Evolutionary conservation across 805 yeast species (phyloP).

Genomic region (Metschnikowia similis): DNA sequence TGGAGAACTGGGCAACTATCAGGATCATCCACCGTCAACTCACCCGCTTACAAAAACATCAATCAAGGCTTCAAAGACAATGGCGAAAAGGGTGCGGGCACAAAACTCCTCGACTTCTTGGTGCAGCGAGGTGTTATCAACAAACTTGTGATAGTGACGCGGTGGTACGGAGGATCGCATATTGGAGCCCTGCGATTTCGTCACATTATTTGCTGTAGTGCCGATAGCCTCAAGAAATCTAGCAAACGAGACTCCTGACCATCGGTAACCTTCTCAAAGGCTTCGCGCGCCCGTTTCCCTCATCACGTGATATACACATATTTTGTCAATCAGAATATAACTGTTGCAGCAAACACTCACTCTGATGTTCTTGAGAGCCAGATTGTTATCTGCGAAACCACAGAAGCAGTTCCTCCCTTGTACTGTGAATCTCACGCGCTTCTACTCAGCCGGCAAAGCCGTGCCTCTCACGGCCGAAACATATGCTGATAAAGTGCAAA

Average conservation of each 20-base stretch:
- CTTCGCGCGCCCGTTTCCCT: background rate
- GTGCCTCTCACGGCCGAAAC: conserved; percentile 65
- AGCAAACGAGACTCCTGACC: background rate
- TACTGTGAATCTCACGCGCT: conserved; percentile 4
- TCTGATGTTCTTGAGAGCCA: conserved; percentile 3
- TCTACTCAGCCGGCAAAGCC: conserved; percentile 23
- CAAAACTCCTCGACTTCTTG: conserved; percentile 48
- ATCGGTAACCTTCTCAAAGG: background rate
- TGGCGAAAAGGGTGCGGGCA: conserved; percentile 76
- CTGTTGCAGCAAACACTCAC: background rate
- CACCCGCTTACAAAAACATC: conserved; percentile 19
- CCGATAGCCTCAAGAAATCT: conserved; percentile 39
- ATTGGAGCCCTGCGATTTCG: conserved; percentile 70
- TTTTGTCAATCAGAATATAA: background rate
- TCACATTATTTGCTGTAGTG: conserved; percentile 55
- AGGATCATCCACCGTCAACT: conserved; percentile 20
- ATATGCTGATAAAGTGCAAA: conserved; percentile 53
- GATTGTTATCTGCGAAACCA: background rate
- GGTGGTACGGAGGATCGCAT: conserved; percentile 83
- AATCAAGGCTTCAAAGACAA: conserved; percentile 64
- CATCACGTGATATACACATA: conserved; percentile 3
- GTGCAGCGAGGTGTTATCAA: conserved; percentile 48
- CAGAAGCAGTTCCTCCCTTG: background rate
- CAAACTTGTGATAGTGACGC: conserved; percentile 60
- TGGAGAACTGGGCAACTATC: conserved; percentile 47